A percentile compares a stretch with the other conserved stretches of the same genome.
Evolutionary conservation across 1,139 yeast species (phyloP).

Genomic region (Komagataea norvegica): DNA sequence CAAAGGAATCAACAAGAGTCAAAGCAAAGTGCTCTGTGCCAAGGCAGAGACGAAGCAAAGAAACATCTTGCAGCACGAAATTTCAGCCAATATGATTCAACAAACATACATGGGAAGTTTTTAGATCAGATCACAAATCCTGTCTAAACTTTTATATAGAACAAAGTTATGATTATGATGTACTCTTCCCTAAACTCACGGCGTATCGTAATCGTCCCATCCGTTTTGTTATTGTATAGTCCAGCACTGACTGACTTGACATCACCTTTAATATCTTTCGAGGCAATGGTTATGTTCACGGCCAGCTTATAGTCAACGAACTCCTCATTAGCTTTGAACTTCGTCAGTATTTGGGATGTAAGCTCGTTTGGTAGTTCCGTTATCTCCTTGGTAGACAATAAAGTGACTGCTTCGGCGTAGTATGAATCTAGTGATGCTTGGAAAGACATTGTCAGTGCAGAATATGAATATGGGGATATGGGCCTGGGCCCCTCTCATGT

Average conservation of each 20-base stretch:
- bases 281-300: constrained; percentile 7
- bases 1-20: constrained; percentile 28
- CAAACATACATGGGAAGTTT: constrained; percentile 20
- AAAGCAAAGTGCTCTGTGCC: constrained; percentile 20
- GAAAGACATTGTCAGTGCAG: not conserved
- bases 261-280: constrained; percentile 4
- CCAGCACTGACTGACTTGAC: constrained; percentile 12
- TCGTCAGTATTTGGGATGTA: constrained; percentile 1
- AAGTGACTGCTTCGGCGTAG: not conserved
- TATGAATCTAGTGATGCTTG: not conserved
- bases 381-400: not conserved
- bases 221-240: constrained; percentile 10
- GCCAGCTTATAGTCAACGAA: constrained; percentile 11
- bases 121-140: not conserved
- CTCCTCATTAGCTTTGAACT: constrained; percentile 2
- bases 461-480: no score
- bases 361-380: not conserved
- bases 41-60: constrained; percentile 20
- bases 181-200: constrained; percentile 2
- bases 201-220: constrained; percentile 11
- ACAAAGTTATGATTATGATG: constrained; percentile 9
- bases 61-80: constrained; percentile 11
- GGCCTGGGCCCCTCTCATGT: no score
- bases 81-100: constrained; percentile 7
- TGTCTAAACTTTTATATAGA: constrained; percentile 11